These are phyloP conservation scores for Ziziphus jujuba DNA, from an alignment of 306 rosid genomes.

Conservation along the genomic window DNA sequence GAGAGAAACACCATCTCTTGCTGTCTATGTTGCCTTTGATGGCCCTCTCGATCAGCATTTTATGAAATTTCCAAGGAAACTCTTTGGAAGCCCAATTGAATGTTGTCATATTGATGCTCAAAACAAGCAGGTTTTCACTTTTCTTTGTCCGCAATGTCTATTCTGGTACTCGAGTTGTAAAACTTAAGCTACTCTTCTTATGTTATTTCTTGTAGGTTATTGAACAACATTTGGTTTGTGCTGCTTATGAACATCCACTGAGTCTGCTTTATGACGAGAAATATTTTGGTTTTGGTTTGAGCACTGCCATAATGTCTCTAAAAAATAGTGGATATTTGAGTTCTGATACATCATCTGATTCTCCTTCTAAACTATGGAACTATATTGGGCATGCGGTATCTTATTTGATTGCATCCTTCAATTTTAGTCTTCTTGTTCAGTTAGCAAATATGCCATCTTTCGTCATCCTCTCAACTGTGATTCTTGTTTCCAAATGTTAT, in stretches of 20 bases:
- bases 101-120: constrained; percentile 85
- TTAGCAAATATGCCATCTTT: constrained; percentile 9
- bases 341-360: constrained; percentile 47
- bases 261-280: constrained; percentile 64
- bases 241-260: constrained; percentile 78
- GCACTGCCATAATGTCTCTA: constrained; percentile 49
- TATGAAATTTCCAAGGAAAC: constrained; percentile 73
- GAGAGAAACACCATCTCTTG: constrained; percentile 84
- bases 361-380: constrained; percentile 60
- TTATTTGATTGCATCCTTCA: constrained; percentile 15
- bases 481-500: not conserved
- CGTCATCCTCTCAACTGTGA: not conserved
- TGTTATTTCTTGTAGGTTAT: constrained; percentile 58
- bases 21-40: constrained; percentile 85
- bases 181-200: constrained; percentile 17
- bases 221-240: constrained; percentile 85
- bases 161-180: constrained; percentile 8
- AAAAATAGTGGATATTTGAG: constrained; percentile 59
- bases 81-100: constrained; percentile 86
- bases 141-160: not conserved
- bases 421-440: constrained; percentile 26
- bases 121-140: constrained; percentile 70
- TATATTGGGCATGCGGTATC: constrained; percentile 79
- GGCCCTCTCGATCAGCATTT: constrained; percentile 97
- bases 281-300: constrained; percentile 69